Evolutionary conservation across 768 basidiomycete genomes (phyloP).

Genomic region (Mycena vitilis): DNA sequence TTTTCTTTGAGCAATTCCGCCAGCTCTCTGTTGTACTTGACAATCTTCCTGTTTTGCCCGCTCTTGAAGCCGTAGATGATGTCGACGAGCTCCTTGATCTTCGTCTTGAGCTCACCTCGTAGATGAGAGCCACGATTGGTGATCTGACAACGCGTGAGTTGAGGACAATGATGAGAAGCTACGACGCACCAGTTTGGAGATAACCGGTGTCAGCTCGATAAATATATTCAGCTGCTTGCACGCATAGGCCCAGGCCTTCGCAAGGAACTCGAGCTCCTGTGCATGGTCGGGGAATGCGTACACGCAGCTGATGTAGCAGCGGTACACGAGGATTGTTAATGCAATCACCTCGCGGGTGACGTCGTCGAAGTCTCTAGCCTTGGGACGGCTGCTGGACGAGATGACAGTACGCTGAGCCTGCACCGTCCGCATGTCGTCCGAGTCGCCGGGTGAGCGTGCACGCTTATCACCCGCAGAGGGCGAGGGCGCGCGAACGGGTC

Average conservation of each 20-base stretch:
- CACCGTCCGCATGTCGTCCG: neutral
- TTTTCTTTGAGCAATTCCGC: constrained; percentile 29
- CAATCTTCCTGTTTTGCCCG: constrained; percentile 21
- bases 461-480: constrained; percentile 2
- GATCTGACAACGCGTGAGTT: neutral
- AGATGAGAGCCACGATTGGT: constrained; percentile 27
- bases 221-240: neutral
- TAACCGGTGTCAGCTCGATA: neutral
- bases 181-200: constrained; percentile 25
- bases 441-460: neutral
- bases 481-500: neutral
- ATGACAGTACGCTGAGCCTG: neutral
- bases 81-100: constrained; percentile 20
- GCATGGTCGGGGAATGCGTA: constrained; percentile 10
- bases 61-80: too few relatives aligned
- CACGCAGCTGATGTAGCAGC: neutral
- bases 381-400: constrained; percentile 9
- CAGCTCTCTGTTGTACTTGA: constrained; percentile 25
- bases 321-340: neutral
- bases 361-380: constrained; percentile 29
- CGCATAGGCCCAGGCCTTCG: neutral
- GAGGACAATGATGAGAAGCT: neutral
- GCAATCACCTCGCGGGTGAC: constrained; percentile 4
- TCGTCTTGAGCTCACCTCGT: constrained; percentile 38
- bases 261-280: neutral